Evolutionary conservation across 768 basidiomycete species (phyloP).

Genomic region (Mycena pura): DNA sequence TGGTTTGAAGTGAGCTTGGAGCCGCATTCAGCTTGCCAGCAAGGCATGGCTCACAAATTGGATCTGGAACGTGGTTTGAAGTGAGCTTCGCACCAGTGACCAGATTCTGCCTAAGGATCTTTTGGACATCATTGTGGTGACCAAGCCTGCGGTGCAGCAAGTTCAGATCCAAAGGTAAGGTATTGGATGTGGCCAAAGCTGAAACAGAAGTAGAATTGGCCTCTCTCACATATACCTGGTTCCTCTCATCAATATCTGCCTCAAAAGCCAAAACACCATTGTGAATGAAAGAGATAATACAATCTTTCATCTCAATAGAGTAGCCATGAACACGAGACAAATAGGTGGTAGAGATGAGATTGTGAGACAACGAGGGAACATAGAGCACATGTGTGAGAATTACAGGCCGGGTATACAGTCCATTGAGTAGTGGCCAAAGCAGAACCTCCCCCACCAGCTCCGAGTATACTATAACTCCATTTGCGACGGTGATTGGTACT

Average conservation of each 20-base stretch:
- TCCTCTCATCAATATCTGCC: no score
- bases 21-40: no score
- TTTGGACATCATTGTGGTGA: neutral
- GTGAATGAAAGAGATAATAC: no score
- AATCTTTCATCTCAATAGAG: no score
- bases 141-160: neutral
- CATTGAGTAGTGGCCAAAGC: slow-evolving; percentile 24
- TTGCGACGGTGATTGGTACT: slow-evolving; percentile 26
- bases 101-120: slow-evolving; percentile 1
- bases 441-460: slow-evolving; percentile 22
- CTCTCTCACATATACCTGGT: no score
- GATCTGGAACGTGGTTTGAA: neutral
- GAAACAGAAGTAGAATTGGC: slow-evolving; percentile 1
- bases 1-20: no score
- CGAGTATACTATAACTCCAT: slow-evolving; percentile 23
- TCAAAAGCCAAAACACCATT: no score
- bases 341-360: no score
- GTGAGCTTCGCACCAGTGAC: neutral
- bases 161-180: slow-evolving; percentile 1
- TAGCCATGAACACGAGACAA: no score
- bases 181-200: neutral
- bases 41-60: neutral
- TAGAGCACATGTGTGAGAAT: no score
- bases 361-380: no score
- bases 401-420: no score